These are phyloP conservation scores for Laetiporus sulphureus DNA, from an alignment of 1,284 basidiomycete genomes.

Conservation along the genomic window DNA sequence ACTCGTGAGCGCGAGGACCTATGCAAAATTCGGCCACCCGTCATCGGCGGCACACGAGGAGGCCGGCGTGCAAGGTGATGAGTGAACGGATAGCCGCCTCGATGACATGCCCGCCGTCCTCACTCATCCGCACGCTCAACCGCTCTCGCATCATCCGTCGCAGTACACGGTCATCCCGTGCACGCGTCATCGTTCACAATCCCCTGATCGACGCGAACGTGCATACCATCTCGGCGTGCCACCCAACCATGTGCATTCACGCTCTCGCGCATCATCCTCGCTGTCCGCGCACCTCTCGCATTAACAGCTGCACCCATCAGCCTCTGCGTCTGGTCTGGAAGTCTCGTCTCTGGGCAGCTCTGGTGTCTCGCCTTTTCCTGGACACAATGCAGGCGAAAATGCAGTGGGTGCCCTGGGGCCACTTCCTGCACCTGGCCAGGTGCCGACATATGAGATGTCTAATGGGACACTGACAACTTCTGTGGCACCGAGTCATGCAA, in stretches of 20 bases:
- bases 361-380: slow-evolving; percentile 8
- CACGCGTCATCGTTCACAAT: slow-evolving; percentile 20
- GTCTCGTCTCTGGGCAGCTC: slow-evolving; percentile 9
- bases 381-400: slow-evolving; percentile 2
- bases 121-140: slow-evolving; percentile 9
- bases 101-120: slow-evolving; percentile 12
- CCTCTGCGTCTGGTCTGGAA: slow-evolving; percentile 8
- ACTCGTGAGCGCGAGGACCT: slow-evolving; percentile 22
- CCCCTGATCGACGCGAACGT: slow-evolving; percentile 16
- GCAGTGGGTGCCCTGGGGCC: slow-evolving; percentile 19
- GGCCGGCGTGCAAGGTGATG: slow-evolving; percentile 28
- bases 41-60: slow-evolving; percentile 59
- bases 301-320: slow-evolving; percentile 17
- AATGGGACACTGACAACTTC: slow-evolving; percentile 63
- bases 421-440: slow-evolving; percentile 31
- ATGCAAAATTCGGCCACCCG: slow-evolving; percentile 32
- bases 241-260: slow-evolving; percentile 11
- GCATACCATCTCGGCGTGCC: slow-evolving; percentile 16
- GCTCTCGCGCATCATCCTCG: slow-evolving; percentile 16
- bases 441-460: slow-evolving; percentile 52
- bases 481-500: too few species aligned
- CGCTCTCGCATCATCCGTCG: slow-evolving; percentile 14
- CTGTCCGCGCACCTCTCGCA: slow-evolving; percentile 4
- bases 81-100: slow-evolving; percentile 11
- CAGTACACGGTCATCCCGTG: slow-evolving; percentile 18